Evolutionary conservation across 1,284 basidiomycete genomes (phyloP).

Genomic region (Heterobasidion irregulare): DNA sequence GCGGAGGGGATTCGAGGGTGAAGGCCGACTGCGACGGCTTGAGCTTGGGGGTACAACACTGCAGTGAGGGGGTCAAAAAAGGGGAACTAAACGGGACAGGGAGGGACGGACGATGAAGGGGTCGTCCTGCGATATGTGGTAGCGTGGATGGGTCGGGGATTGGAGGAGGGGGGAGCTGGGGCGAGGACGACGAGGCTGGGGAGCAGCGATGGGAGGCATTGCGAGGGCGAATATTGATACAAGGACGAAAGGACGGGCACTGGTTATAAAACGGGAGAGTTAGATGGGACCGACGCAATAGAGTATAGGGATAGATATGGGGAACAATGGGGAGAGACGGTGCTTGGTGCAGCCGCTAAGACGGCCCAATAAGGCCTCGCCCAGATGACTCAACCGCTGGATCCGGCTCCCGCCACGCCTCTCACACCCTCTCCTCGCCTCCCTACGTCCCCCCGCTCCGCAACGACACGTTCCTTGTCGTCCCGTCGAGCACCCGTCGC

Average conservation of each 20-base stretch:
- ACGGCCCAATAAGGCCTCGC: not conserved
- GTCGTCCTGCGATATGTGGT: conserved; percentile 9
- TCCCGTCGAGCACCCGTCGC: too few species aligned
- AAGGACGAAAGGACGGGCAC: not conserved
- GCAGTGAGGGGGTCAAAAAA: not conserved
- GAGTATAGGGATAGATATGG: not conserved
- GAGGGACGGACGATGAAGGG: conserved; percentile 13
- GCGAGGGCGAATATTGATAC: conserved; percentile 1
- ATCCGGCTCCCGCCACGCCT: not conserved
- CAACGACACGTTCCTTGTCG: too few species aligned
- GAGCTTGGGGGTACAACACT: conserved; percentile 1
- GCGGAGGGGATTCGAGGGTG: conserved; percentile 8
- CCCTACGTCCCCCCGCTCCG: too few species aligned
- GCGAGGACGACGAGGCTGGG: conserved; percentile 11
- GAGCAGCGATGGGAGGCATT: conserved; percentile 14
- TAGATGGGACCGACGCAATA: not conserved
- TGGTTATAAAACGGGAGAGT: not conserved
- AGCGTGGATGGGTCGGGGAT: conserved; percentile 1
- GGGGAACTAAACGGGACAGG: conserved; percentile 1
- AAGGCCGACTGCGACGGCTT: conserved; percentile 4
- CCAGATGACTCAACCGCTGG: not conserved
- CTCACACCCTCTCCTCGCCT: too few species aligned
- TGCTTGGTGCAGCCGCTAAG: not conserved
- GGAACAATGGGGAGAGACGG: conserved; percentile 1
- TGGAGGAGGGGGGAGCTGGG: conserved; percentile 6